Base-by-base conservation (phyloP, 352 stramenopile genomes). In the Thalassiosira ordinaria region DNA sequence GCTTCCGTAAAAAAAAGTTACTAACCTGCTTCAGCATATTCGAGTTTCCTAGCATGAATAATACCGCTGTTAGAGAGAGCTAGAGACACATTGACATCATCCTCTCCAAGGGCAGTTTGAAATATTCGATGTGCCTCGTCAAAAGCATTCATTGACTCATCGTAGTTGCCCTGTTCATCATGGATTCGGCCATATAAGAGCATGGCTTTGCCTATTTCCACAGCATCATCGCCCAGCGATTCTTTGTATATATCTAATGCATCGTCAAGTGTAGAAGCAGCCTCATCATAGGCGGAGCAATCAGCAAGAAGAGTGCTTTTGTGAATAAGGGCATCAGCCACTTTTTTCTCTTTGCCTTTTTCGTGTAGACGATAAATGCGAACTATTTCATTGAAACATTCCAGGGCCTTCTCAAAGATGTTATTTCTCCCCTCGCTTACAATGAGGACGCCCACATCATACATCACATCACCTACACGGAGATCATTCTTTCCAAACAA, bases 161-260 rank as follows among this genome's bases (percentile, higher is more conserved):
- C 69, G 24, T 80, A 33, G 29, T 79, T 67, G 18, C 62, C 60
- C 31, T 70, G 63, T 14, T 35, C 46, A 53, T 85, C 55, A 70
- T 86, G 49, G 18, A 86, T 33, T 64, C 62, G 76, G 24, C 73
- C 72, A 14, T 72, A 66, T 37, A 78, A 47, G 29, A 84, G 44
- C 39, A 84, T 74, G 20, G 63, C 73, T 60, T 80, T 80, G 13
- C 78, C 82, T 57, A 78, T 71, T 61, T 74, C 55, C 60, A 66
- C 44, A 22, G 68, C 20, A 60, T 86, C 74, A 16, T 81, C 29
- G 14, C 70, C 65, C 22, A 84, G 29, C 31, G 53, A 59, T 59
- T 51, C 69, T 78, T 72, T 80, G 56, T 86, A 89, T 63, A 89
- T 76, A 16, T 74, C 57, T 18, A 89, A 64, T 14, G 82, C 82